Evolutionary conservation across 2,329 filamentous ascomycete genomes (phyloP).

Genomic region (Thermochaetoides dissita): DNA sequence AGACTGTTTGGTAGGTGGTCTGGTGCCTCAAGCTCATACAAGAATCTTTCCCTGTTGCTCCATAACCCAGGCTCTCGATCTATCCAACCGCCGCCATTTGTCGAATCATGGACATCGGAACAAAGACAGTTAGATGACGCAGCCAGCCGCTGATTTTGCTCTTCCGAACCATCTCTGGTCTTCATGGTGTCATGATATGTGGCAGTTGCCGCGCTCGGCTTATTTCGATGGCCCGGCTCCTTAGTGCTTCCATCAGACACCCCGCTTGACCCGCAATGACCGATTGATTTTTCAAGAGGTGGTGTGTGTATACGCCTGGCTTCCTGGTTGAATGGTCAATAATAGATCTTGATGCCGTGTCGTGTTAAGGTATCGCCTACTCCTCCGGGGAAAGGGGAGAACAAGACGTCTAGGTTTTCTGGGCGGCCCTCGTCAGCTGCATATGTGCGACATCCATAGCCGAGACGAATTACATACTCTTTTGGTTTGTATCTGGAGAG

Average conservation of each 20-base stretch:
- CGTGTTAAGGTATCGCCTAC: conserved; percentile 15
- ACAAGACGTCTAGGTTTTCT: conserved; percentile 6
- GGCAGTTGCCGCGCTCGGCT: background rate
- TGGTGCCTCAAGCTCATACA: too few relatives aligned
- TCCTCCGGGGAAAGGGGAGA: conserved; percentile 19
- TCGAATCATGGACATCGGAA: too few relatives aligned
- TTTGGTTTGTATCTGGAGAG: background rate
- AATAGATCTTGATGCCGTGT: conserved; percentile 1
- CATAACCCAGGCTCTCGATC: too few relatives aligned
- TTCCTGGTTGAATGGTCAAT: conserved; percentile 23
- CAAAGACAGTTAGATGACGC: too few relatives aligned
- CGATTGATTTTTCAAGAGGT: conserved; percentile 26
- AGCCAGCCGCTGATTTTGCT: too few relatives aligned
- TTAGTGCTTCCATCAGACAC: conserved; percentile 22
- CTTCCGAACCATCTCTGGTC: too few relatives aligned
- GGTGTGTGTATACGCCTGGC: conserved; percentile 35
- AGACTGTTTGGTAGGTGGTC: too few relatives aligned
- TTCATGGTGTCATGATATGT: too few relatives aligned
- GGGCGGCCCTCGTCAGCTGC: background rate
- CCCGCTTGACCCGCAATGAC: conserved; percentile 24
- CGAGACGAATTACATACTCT: background rate
- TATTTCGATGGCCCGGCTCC: conserved; percentile 19
- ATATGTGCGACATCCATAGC: conserved; percentile 3
- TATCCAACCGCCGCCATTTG: too few relatives aligned
- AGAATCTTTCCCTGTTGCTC: too few relatives aligned